A percentile compares a stretch with the other conserved stretches of the same genome.
Evolutionary conservation across 352 stramenopile genomes (phyloP).

Genomic region (Pythium coloratum): DNA sequence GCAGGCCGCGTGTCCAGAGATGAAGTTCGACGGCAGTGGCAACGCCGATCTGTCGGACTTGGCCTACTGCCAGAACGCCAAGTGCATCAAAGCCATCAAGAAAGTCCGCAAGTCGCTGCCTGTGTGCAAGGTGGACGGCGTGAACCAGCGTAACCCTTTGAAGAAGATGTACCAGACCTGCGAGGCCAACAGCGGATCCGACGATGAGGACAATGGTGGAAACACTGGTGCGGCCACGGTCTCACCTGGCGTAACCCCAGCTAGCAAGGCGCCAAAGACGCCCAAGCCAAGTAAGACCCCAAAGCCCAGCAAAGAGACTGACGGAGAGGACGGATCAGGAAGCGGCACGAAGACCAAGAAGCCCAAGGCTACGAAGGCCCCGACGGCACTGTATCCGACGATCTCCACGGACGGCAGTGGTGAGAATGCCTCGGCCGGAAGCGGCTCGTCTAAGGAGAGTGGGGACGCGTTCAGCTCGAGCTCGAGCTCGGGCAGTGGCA

Average conservation of each 20-base stretch:
- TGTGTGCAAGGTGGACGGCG: slow-evolving; percentile 14
- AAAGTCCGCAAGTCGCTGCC: slow-evolving; percentile 19
- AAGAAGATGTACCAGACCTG: not conserved
- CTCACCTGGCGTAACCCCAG: not conserved
- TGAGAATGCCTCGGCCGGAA: not conserved
- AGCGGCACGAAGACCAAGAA: slow-evolving; percentile 5
- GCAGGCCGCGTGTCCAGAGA: slow-evolving; percentile 8
- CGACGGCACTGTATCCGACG: slow-evolving; percentile 8
- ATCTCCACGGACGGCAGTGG: not conserved
- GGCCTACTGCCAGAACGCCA: slow-evolving; percentile 14
- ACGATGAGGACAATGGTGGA: not conserved
- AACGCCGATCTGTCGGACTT: slow-evolving; percentile 6
- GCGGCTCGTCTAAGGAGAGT: not conserved
- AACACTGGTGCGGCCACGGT: not conserved
- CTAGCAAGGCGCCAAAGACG: slow-evolving; percentile 6
- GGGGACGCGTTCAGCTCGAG: not conserved
- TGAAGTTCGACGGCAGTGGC: slow-evolving; percentile 7
- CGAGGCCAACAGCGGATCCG: not conserved
- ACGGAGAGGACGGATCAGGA: not conserved
- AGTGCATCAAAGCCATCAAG: slow-evolving; percentile 23
- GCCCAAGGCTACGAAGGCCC: slow-evolving; percentile 14
- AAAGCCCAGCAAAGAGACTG: slow-evolving; percentile 16
- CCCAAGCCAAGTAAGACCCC: slow-evolving; percentile 14
- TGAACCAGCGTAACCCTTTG: not conserved
- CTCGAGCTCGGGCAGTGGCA: not conserved